These are phyloP conservation scores for Citrus unshiu DNA, from an alignment of 345 rosid species.

Conservation along the genomic window DNA sequence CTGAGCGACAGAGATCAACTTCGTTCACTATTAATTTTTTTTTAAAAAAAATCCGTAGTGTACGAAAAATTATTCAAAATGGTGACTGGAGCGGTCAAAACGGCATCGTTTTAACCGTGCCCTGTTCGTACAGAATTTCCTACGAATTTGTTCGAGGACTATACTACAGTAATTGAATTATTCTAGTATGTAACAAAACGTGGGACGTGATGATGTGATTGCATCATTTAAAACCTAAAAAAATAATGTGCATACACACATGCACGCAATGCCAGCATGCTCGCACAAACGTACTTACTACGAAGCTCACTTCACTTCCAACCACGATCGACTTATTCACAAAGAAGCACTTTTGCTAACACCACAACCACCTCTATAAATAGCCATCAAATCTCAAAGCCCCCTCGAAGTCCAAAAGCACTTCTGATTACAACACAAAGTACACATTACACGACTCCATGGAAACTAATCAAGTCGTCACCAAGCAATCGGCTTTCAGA, in stretches of 20 bases:
- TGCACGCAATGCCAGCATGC: slow-evolving; percentile 20
- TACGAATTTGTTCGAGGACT: no score
- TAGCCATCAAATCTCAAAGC: slow-evolving; percentile 3
- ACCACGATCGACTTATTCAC: background rate
- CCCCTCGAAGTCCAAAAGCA: background rate
- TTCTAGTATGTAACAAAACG: background rate
- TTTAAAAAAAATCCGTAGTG: no score
- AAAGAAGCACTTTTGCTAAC: background rate
- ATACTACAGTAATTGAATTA: no score
- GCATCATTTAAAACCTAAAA: background rate
- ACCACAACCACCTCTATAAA: slow-evolving; percentile 8
- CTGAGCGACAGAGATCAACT: no score
- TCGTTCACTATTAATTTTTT: no score
- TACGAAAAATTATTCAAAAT: no score
- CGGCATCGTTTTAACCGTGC: no score
- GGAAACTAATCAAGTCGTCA: background rate
- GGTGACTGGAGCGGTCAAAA: rapidly evolving
- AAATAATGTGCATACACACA: background rate
- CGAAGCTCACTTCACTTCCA: slow-evolving; percentile 35
- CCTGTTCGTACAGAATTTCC: no score
- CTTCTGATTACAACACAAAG: background rate
- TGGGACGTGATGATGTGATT: background rate
- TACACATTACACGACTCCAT: background rate
- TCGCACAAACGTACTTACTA: slow-evolving; percentile 33
- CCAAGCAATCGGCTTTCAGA: slow-evolving; percentile 29